These are phyloP conservation scores for Pelargonium australe DNA, from an alignment of 441 rosid species.

Conservation along the genomic window DNA sequence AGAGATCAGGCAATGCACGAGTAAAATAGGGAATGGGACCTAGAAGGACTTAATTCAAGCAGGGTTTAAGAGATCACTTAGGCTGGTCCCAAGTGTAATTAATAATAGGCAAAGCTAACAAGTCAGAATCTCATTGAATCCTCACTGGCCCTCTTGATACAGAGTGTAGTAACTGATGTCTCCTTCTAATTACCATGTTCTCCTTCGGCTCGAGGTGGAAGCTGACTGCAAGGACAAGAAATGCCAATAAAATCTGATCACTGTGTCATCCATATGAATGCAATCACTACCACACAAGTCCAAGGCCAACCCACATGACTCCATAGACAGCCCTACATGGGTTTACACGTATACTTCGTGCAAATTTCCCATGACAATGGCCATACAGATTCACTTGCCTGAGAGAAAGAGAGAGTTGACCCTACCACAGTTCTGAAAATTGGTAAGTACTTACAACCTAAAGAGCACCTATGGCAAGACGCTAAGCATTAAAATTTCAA, in stretches of 20 bases:
- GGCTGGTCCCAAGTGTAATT: background rate
- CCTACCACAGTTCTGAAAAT: background rate
- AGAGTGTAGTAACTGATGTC: background rate
- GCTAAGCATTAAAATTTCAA: background rate
- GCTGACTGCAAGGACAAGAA: constrained; percentile 4
- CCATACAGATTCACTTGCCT: background rate
- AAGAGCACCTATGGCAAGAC: background rate
- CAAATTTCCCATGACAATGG: background rate
- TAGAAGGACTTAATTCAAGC: background rate
- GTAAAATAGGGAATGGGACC: background rate
- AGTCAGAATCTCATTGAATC: constrained; percentile 12
- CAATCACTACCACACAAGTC: constrained; percentile 5
- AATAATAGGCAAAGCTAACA: background rate
- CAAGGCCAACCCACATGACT: constrained; percentile 1
- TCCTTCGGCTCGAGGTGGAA: constrained; percentile 6
- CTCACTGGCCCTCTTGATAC: background rate
- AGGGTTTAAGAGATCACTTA: constrained; percentile 5
- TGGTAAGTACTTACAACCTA: background rate
- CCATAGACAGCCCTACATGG: background rate
- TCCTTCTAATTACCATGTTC: background rate
- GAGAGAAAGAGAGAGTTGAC: constrained; percentile 1
- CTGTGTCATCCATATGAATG: constrained; percentile 4
- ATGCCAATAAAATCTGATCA: constrained; percentile 3
- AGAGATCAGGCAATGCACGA: background rate
- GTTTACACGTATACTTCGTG: background rate